Evolutionary conservation across 768 basidiomycete genomes (phyloP).

Genomic region (Wakefieldia striispora): DNA sequence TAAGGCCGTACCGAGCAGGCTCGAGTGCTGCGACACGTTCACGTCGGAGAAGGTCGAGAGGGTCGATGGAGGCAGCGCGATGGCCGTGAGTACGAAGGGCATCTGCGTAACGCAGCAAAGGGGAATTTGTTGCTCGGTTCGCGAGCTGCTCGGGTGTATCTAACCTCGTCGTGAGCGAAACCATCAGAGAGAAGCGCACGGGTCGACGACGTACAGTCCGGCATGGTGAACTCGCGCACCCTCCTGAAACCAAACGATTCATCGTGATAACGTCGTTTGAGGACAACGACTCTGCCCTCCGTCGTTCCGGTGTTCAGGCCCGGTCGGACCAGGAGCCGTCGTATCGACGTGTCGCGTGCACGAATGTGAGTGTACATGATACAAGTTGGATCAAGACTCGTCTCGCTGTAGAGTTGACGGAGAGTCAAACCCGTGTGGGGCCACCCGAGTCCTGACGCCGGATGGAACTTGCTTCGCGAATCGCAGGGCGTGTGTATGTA

Average conservation of each 20-base stretch:
- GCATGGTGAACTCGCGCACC: conserved; percentile 57
- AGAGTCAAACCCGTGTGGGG: too few species aligned
- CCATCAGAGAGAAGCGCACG: neutral
- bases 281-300: conserved; percentile 18
- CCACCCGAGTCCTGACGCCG: too few species aligned
- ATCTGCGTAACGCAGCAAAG: conserved; percentile 86
- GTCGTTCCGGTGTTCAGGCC: neutral
- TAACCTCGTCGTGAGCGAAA: conserved; percentile 24
- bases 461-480: too few species aligned
- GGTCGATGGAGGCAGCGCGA: conserved; percentile 83
- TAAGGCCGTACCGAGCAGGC: conserved; percentile 73
- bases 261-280: conserved; percentile 59
- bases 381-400: neutral
- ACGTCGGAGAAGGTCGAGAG: conserved; percentile 81
- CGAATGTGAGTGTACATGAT: conserved; percentile 19
- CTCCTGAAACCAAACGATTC: conserved; percentile 78
- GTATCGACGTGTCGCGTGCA: conserved; percentile 11
- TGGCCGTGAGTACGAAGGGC: conserved; percentile 84
- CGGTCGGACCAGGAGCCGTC: conserved; percentile 8
- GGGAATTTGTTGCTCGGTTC: conserved; percentile 70
- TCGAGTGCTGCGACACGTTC: conserved; percentile 77
- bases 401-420: too few species aligned
- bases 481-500: too few species aligned
- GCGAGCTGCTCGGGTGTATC: conserved; percentile 64
- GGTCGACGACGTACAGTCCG: conserved; percentile 67